Evolutionary conservation across 805 yeast species (phyloP).

Genomic region (Yamadazyma insecticola): DNA sequence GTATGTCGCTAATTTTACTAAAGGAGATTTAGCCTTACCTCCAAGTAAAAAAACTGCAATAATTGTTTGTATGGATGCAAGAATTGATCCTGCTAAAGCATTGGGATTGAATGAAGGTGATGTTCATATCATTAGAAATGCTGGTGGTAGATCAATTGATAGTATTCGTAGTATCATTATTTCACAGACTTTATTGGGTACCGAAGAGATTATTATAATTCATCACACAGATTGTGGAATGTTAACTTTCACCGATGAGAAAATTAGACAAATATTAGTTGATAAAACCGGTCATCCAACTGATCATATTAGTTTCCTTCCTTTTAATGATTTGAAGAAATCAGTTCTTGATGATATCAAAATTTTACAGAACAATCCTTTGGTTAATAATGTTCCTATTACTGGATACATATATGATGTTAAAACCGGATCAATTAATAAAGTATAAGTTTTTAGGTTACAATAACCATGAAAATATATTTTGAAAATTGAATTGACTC

Average conservation of each 20-base stretch:
- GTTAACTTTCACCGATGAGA: conserved; percentile 34
- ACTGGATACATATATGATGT: conserved; percentile 38
- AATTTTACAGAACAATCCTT: conserved; percentile 21
- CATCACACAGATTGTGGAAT: conserved; percentile 44
- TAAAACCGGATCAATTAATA: conserved; percentile 26
- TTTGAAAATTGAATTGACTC: too few species aligned
- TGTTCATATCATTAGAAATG: conserved; percentile 41
- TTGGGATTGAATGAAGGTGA: conserved; percentile 37
- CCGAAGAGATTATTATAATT: conserved; percentile 33
- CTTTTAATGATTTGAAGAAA: conserved; percentile 28
- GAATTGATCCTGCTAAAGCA: conserved; percentile 33
- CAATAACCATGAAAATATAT: too few species aligned
- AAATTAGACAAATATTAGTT: conserved; percentile 21
- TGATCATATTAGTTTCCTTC: conserved; percentile 29
- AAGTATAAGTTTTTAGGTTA: too few species aligned
- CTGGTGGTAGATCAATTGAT: conserved; percentile 40
- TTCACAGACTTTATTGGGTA: conserved; percentile 36
- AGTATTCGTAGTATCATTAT: conserved; percentile 35
- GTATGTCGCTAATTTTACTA: conserved; percentile 19
- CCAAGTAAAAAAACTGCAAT: conserved; percentile 33
- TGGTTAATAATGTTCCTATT: conserved; percentile 33
- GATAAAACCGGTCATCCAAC: conserved; percentile 24
- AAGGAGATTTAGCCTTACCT: conserved; percentile 33
- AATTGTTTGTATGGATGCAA: conserved; percentile 39
- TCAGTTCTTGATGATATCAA: conserved; percentile 34